phyloP scores from a whole-genome alignment of 352 stramenopile species.

The Phytophthora hibernalis region DNA sequence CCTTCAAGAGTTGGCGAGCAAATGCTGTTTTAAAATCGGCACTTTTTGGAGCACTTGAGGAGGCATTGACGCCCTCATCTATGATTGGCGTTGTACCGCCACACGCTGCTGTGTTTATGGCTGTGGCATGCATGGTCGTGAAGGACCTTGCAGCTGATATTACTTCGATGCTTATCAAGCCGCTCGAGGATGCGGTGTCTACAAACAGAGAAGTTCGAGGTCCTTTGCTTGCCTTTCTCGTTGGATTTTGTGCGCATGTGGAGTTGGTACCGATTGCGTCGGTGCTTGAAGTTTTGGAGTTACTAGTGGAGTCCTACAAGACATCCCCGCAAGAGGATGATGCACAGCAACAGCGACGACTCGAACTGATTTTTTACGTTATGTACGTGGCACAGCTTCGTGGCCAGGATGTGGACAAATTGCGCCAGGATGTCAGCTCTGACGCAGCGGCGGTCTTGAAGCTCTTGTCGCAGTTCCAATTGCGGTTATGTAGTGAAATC shows the following conservation, averaged over 20 bases:
- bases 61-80: neutral
- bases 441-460: conserved; percentile 18
- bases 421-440: conserved; percentile 35
- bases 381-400: conserved; percentile 54
- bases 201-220: neutral
- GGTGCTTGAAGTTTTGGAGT: conserved; percentile 38
- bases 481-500: conserved; percentile 45
- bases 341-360: conserved; percentile 4
- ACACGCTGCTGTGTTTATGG: conserved; percentile 43
- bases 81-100: neutral
- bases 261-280: conserved; percentile 42
- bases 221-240: conserved; percentile 35
- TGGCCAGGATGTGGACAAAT: conserved; percentile 25
- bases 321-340: neutral
- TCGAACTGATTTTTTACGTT: conserved; percentile 42
- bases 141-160: conserved; percentile 51
- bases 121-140: conserved; percentile 46
- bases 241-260: conserved; percentile 54
- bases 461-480: conserved; percentile 40
- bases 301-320: conserved; percentile 39
- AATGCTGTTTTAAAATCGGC: conserved; percentile 35
- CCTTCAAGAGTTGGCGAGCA: conserved; percentile 57
- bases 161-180: conserved; percentile 24
- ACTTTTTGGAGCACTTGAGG: conserved; percentile 32
- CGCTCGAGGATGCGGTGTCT: neutral